Evolutionary conservation across 257 asterid species (phyloP), one percentile per base, ranked within the genome.

Genomic region (Rehmannia glutinosa): DNA sequence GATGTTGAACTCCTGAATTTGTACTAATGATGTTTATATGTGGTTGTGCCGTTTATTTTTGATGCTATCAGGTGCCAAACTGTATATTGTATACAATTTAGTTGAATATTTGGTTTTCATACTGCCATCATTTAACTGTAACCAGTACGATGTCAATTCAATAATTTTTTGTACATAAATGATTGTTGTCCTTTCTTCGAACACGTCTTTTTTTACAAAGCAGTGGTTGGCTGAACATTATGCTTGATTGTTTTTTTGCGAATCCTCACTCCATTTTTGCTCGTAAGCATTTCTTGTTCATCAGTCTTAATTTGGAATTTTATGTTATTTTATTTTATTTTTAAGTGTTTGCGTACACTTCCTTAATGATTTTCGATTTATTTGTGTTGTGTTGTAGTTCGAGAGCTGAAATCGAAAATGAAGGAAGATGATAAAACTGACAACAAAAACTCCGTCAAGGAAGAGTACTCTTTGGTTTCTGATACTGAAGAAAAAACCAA

Each of bases 391-490:
- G 15, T 42, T 20, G 7, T 20, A 92, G 98, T 92, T 59, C 59
- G 57, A 27, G 96, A 87, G 65, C 76, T 92, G 70, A 92, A 87
- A 74, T 68, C 63, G 17, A 82, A 89, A 82, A 55, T 84, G 28
- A 77, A 68, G 20, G 84, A 62, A 19, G 87, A 73, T 5, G 86
- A 70, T 9, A 64, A 52, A 15, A 49, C 36, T 5, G 84, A 78
- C 17, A 41, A 42, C 76, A 82, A 78, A 47, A 77, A 74, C 4
- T 43, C 66, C 0, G 87, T 81, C n/a, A 84, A 89, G 38, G 92
- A 87, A 25, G 94, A 85, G 60, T n/a, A 81, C 27, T 75, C 71
- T 16, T 69, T 78, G 73, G 78, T 68, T 20, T 81, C 88, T 2
- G 96, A 85, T 19, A 49, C 72, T 24, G 90, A 68, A 21, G 84